These are phyloP conservation scores for Trichoderma sp. DNA, from an alignment of 2,329 filamentous ascomycete species.

Conservation along the genomic window DNA sequence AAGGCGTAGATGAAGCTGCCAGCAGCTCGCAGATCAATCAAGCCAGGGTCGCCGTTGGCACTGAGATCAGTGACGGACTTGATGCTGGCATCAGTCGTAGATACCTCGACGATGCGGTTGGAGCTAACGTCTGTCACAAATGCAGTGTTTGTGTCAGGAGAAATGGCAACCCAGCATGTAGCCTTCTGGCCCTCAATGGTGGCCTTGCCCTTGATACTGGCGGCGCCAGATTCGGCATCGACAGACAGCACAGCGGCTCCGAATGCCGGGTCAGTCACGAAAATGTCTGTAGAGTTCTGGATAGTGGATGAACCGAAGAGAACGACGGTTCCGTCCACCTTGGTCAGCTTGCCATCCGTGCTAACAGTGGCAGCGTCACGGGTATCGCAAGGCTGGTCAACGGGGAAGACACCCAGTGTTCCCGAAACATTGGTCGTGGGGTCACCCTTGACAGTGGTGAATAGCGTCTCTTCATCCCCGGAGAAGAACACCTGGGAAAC, in stretches of 20 bases:
- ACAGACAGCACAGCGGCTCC: constrained; percentile 53
- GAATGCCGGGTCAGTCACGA: constrained; percentile 61
- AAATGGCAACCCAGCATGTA: constrained; percentile 61
- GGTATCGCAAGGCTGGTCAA: constrained; percentile 30
- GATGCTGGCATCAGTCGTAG: constrained; percentile 49
- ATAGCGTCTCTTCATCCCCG: constrained; percentile 51
- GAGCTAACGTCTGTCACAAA: constrained; percentile 59
- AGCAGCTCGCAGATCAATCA: constrained; percentile 55
- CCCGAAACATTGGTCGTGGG: constrained; percentile 55
- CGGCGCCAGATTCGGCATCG: constrained; percentile 34
- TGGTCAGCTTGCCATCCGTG: constrained; percentile 38
- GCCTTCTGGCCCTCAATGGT: constrained; percentile 52
- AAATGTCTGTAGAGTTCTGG: constrained; percentile 46
- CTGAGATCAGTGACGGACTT: constrained; percentile 44
- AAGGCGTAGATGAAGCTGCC: constrained; percentile 61
- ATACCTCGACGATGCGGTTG: constrained; percentile 60
- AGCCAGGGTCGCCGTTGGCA: constrained; percentile 50
- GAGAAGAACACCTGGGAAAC: constrained; percentile 64
- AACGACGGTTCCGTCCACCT: constrained; percentile 56
- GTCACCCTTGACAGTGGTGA: constrained; percentile 63
- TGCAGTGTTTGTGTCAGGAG: constrained; percentile 47
- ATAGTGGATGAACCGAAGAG: constrained; percentile 56
- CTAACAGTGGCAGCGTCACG: constrained; percentile 23
- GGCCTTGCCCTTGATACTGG: constrained; percentile 41
- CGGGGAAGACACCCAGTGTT: constrained; percentile 54